Evolutionary conservation across 164 flowering plant genomes (phyloP).

Genomic region (Sedum album): DNA sequence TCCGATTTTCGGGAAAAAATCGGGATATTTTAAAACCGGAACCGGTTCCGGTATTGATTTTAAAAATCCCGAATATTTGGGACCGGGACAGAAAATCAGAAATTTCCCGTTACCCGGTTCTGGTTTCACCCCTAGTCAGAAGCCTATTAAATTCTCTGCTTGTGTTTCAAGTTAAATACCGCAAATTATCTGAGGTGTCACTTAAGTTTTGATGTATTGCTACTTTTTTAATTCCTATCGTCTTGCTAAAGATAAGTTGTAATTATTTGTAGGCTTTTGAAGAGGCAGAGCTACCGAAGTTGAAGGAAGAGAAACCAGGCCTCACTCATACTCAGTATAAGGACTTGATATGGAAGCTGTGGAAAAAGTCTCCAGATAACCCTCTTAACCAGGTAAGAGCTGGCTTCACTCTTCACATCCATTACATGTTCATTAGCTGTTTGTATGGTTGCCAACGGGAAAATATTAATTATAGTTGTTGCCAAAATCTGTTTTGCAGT

Average conservation of each 20-base stretch:
- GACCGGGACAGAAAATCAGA: too few species aligned
- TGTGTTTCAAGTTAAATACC: too few species aligned
- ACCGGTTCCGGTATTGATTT: too few species aligned
- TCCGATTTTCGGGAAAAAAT: too few species aligned
- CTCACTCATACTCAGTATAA: conserved; percentile 90
- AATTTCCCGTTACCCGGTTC: too few species aligned
- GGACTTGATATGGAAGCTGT: conserved; percentile 96
- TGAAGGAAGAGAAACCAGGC: conserved; percentile 94
- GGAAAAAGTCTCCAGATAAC: conserved; percentile 98
- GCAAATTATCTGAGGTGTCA: too few species aligned
- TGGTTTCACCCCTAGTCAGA: too few species aligned
- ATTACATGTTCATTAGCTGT: background rate
- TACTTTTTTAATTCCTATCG: background rate
- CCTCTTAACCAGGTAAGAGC: conserved; percentile 75
- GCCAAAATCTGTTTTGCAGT: background rate
- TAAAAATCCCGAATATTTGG: too few species aligned
- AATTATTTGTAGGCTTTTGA: conserved; percentile 18
- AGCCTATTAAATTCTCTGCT: background rate
- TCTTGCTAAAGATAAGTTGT: too few species aligned
- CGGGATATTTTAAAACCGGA: too few species aligned
- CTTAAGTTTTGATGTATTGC: background rate
- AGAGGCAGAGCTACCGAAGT: conserved; percentile 84
- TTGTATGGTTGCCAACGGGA: background rate
- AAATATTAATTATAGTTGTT: background rate
- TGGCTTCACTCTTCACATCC: background rate